Evolutionary conservation across 495 filamentous ascomycete species (phyloP), one percentile per base, ranked within the genome.

Genomic region (Oidiodendron maius): DNA sequence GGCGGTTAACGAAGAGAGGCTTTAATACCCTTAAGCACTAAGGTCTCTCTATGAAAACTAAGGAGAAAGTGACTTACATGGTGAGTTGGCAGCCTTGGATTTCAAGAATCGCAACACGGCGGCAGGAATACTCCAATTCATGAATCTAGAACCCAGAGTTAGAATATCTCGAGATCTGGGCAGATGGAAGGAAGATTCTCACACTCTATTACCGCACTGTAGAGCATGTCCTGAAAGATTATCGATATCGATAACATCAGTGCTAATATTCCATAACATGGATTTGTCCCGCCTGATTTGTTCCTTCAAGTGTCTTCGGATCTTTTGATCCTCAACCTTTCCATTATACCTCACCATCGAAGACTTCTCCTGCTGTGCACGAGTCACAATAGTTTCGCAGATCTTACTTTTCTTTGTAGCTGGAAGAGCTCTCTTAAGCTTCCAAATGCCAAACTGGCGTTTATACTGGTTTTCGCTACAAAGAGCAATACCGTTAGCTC

Each of bases 391-490:
- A 4, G 6, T 22, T n/a, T 34, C 18, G n/a, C 3, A 32, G 26
- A 53, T 48, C 58, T 60, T 51, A 2, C 4, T 52, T 50, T 63
- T 65, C 51, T 62, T 58, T 40, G 55, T 38, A 1, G 57, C 53
- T 2, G 56, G 32, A n/a, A 56, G 51, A 34, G 50, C 63, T 25
- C 66, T 69, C 52, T 58, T 65, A 49, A 67, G 57, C 2, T 61
- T 58, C 70, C 67, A 71, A 53, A 70, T 65, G 44, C 54, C 64
- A 56, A 72, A 63, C n/a, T 62, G 59, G 43, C 66, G 58, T 50
- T 66, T 67, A 41, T 71, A 72, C 32, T 72, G 64, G 40, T 43
- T 48, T 43, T 59, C 58, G 45, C 68, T 71, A 32, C 8, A 23
- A 18, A 21, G 48, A 11, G n/a, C 16, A 21, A 16, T 20, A 51